Conservation (phyloP, 202 grass and related monocot species). For the Elaeis oleifera region DNA sequence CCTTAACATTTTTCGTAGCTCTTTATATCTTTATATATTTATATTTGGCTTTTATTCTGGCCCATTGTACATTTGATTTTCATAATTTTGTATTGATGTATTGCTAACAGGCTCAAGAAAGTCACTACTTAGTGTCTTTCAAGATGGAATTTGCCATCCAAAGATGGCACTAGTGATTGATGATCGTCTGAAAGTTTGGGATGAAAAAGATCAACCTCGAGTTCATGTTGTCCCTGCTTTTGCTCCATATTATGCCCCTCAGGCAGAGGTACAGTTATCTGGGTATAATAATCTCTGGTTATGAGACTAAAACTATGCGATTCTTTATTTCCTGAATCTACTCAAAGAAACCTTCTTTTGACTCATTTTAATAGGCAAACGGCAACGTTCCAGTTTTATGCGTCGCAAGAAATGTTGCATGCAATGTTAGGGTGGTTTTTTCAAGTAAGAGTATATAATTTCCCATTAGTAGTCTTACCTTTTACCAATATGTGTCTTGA, state of each 20-base stretch:
- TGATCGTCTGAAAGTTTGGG: constrained; percentile 96
- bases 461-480: constrained; percentile 1
- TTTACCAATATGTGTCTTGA: neutral
- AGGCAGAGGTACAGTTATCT: constrained; percentile 65
- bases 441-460: constrained; percentile 61
- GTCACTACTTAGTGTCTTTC: constrained; percentile 87
- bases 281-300: neutral
- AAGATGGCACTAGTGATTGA: constrained; percentile 96
- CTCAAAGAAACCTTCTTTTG: neutral
- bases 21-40: no score
- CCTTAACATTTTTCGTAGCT: no score
- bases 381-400: constrained; percentile 65
- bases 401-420: constrained; percentile 97
- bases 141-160: constrained; percentile 81
- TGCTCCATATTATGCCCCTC: constrained; percentile 95
- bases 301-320: neutral
- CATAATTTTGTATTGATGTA: constrained; percentile 13
- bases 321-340: neutral
- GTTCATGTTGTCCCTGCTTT: constrained; percentile 98
- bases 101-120: constrained; percentile 58
- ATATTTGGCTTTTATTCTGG: constrained; percentile 9
- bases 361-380: constrained; percentile 41
- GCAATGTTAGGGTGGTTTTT: constrained; percentile 94
- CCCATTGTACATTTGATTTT: no score
- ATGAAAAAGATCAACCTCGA: constrained; percentile 89